A percentile compares a stretch with the other conserved stretches of the same genome.
Conservation (phyloP, 208 protist genomes). For the Trypanosoma platydactyli region DNA sequence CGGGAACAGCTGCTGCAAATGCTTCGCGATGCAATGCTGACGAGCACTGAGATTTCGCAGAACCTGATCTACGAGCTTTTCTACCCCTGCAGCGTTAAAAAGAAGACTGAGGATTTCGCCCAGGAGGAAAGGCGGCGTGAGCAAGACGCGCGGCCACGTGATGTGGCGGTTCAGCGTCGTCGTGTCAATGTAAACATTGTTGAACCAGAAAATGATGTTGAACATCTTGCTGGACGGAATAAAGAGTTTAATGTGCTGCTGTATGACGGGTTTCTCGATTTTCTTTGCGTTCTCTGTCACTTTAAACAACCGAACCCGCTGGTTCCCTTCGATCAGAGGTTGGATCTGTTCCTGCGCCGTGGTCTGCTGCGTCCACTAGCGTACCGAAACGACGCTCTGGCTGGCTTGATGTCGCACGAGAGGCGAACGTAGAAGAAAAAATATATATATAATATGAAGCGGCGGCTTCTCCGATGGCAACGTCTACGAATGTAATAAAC, state of each 20-base stretch:
- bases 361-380: conserved; percentile 74
- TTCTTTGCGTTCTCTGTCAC: conserved; percentile 82
- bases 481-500: not conserved
- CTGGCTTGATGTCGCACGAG: conserved; percentile 32
- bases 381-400: conserved; percentile 52
- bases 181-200: conserved; percentile 64
- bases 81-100: conserved; percentile 57
- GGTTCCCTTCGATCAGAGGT: conserved; percentile 64
- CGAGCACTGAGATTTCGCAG: conserved; percentile 87
- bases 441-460: no score
- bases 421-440: not conserved
- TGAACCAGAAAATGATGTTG: conserved; percentile 36
- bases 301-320: conserved; percentile 90
- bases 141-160: conserved; percentile 51
- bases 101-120: conserved; percentile 30
- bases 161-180: conserved; percentile 20
- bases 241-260: conserved; percentile 58
- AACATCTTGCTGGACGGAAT: conserved; percentile 9
- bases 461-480: no score
- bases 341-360: conserved; percentile 68
- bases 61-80: conserved; percentile 85
- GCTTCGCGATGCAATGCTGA: conserved; percentile 86
- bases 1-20: conserved; percentile 68
- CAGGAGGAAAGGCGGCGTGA: conserved; percentile 65
- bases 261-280: conserved; percentile 79